These are phyloP conservation scores for Croton laevigatus DNA, from an alignment of 441 rosid species.

Conservation along the genomic window DNA sequence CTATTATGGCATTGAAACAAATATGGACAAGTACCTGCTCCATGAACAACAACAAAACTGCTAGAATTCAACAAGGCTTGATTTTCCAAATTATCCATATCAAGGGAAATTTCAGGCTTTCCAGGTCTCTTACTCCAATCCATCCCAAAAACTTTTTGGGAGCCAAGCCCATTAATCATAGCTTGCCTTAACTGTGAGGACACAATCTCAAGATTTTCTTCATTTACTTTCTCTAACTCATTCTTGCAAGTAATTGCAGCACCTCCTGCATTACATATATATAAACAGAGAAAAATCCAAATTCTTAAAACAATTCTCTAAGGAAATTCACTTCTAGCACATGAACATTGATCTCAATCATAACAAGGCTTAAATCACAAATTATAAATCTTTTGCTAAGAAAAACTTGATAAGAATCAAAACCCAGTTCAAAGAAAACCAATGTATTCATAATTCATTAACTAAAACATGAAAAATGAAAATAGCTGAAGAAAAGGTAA, in stretches of 20 bases:
- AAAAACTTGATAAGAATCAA: background rate
- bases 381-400: background rate
- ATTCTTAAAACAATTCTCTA: background rate
- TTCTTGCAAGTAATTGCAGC: slow-evolving; percentile 88
- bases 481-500: background rate
- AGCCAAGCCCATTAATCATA: slow-evolving; percentile 39
- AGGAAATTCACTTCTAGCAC: background rate
- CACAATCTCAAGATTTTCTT: slow-evolving; percentile 56
- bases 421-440: slow-evolving; percentile 1
- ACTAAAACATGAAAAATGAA: background rate
- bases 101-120: slow-evolving; percentile 43
- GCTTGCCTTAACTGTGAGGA: slow-evolving; percentile 67
- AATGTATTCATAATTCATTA: background rate
- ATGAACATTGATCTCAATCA: background rate
- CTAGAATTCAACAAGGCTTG: slow-evolving; percentile 34
- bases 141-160: slow-evolving; percentile 54
- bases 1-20: too few species aligned
- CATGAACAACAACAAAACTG: slow-evolving; percentile 81
- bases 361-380: background rate
- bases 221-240: slow-evolving; percentile 76
- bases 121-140: slow-evolving; percentile 91
- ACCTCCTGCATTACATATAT: slow-evolving; percentile 54
- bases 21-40: slow-evolving; percentile 63
- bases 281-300: background rate
- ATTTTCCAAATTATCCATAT: slow-evolving; percentile 37